Conservation (phyloP, 2,329 filamentous ascomycete species). For the Botryotinia narcissicola region DNA sequence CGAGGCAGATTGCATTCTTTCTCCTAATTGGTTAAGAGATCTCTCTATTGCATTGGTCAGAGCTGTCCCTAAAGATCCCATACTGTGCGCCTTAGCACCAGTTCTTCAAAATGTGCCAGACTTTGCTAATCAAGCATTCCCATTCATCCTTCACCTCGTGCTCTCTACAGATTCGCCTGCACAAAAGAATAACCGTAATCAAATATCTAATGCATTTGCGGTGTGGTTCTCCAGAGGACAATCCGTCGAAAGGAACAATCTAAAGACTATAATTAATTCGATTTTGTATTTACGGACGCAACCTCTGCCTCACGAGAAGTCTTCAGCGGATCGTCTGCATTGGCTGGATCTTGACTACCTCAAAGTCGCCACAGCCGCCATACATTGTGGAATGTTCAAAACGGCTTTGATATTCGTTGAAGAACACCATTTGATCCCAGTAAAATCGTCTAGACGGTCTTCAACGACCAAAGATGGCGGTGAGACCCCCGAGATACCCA, state of each 20-base stretch:
- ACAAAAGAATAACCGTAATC: slow-evolving; percentile 56
- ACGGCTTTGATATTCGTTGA: slow-evolving; percentile 83
- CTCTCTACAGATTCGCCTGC: slow-evolving; percentile 66
- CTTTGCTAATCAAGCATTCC: slow-evolving; percentile 73
- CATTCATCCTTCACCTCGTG: slow-evolving; percentile 81
- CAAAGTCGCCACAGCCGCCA: slow-evolving; percentile 67
- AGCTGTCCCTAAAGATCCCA: slow-evolving; percentile 58
- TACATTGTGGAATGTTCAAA: slow-evolving; percentile 79
- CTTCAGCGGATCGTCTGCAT: slow-evolving; percentile 71
- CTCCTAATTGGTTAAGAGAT: slow-evolving; percentile 57
- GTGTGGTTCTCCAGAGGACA: slow-evolving; percentile 58
- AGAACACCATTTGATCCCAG: slow-evolving; percentile 57
- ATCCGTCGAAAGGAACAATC: slow-evolving; percentile 54
- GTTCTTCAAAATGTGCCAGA: slow-evolving; percentile 64
- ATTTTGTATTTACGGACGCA: slow-evolving; percentile 89
- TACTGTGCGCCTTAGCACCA: slow-evolving; percentile 66
- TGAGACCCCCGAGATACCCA: slow-evolving; percentile 47
- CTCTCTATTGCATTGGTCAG: slow-evolving; percentile 61
- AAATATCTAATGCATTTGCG: slow-evolving; percentile 64
- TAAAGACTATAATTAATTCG: slow-evolving; percentile 71
- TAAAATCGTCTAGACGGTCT: slow-evolving; percentile 63
- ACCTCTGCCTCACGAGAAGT: slow-evolving; percentile 68
- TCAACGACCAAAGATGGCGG: slow-evolving; percentile 51
- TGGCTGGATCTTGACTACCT: slow-evolving; percentile 86
- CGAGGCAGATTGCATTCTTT: slow-evolving; percentile 42